Evolutionary conservation across 2,329 filamentous ascomycete species (phyloP).

Genomic region (Dissoconium aciculare): DNA sequence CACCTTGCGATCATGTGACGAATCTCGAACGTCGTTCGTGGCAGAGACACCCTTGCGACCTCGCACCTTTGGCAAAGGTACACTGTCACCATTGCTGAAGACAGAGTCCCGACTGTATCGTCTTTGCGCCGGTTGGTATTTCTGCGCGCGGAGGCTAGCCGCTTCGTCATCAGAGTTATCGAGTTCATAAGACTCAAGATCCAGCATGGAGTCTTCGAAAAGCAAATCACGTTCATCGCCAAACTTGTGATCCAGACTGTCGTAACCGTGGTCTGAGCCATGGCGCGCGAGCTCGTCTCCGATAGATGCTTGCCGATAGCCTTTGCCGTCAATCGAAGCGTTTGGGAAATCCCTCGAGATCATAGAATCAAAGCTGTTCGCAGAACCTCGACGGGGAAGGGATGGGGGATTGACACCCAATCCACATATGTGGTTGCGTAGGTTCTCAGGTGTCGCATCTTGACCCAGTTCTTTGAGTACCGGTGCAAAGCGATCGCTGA

Average conservation of each 20-base stretch:
- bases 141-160: too few relatives aligned
- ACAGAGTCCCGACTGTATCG: neutral
- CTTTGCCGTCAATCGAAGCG: too few relatives aligned
- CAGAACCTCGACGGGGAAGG: neutral
- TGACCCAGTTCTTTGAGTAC: neutral
- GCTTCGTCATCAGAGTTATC: neutral
- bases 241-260: neutral
- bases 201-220: neutral
- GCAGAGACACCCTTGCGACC: neutral
- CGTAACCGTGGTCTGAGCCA: neutral
- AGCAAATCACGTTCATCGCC: too few relatives aligned
- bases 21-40: neutral
- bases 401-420: neutral
- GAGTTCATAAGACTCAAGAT: neutral
- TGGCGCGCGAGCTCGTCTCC: neutral
- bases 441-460: neutral
- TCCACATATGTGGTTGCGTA: neutral
- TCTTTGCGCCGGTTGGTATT: too few relatives aligned
- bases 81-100: neutral
- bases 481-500: neutral
- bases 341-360: neutral
- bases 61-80: neutral
- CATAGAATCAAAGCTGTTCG: neutral
- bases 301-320: neutral
- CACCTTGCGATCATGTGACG: too few relatives aligned